Evolutionary conservation across 2,329 filamentous ascomycete species (phyloP), one percentile per base, ranked within the genome.

Genomic region (Colletotrichum spaethianum): DNA sequence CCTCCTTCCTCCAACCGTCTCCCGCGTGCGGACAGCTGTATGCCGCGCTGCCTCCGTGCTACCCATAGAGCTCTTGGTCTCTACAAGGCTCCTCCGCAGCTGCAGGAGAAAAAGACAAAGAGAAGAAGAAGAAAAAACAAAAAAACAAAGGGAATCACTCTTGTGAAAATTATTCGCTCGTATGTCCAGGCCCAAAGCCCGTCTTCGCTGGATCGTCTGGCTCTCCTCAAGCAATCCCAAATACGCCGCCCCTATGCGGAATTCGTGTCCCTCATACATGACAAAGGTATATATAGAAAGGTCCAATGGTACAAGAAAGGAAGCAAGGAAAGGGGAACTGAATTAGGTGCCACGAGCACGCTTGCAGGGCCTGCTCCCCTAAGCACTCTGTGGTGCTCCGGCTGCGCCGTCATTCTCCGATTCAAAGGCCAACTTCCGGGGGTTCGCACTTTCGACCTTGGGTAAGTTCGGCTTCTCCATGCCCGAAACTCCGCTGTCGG

Each of bases 401-500:
- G 53, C 60, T 18, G 38, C 72, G 12, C 77, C 77, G 61, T 78
- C 77, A 28, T 78, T 79, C 31, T 75, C 78, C 18, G 72, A 68
- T 59, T 81, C 79, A 50, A 77, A 76, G 44, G 70, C 76, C 33
- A 77, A 60, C 62, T 77, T 77, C 52, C 56, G 64, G 7, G 72
- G 53, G 42, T 71, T 72, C 33, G 77, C 78, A 40, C 81, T 82
- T 42, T 83, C 82, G 33, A 78, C 74, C 69, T 80, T 81, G 28
- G 53, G 42, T 26, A 73, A 62, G 26, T 42, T 67, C 36, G 78
- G 78, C 74, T 83, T 85, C 74, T 84, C 84, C 61, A 86, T 74
- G 23, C 83, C 85, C 8, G 84, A 82, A 23, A 84, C 81, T 28
- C 81, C 83, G 75, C 83, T 83, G 74, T 86, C 84, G 1, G 80